A percentile compares a stretch with the other conserved stretches of the same genome.
Evolutionary conservation across 176 grass and related monocot species (phyloP).

Genomic region (Hyparrhenia diplandra): DNA sequence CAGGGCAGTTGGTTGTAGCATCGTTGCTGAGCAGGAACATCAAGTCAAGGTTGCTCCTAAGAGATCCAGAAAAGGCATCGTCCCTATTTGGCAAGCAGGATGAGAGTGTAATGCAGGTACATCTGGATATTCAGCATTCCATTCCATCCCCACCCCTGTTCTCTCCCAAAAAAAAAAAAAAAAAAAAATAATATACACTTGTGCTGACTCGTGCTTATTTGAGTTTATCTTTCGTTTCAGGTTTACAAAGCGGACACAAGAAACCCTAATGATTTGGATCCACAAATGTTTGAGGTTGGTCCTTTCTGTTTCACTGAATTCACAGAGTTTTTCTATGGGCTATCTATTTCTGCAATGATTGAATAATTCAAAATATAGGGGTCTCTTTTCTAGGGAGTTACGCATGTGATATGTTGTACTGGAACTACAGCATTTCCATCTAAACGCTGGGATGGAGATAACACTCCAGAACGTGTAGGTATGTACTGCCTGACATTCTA

Average conservation of each 20-base stretch:
- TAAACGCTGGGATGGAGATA: slow-evolving; percentile 92
- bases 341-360: slow-evolving; percentile 44
- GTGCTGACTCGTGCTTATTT: neutral
- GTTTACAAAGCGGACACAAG: slow-evolving; percentile 68
- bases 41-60: slow-evolving; percentile 70
- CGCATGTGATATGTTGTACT: slow-evolving; percentile 90
- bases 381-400: slow-evolving; percentile 93
- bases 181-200: no score
- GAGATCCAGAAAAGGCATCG: slow-evolving; percentile 71
- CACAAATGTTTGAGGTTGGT: slow-evolving; percentile 80
- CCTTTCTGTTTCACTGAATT: neutral
- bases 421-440: slow-evolving; percentile 99
- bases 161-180: neutral
- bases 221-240: slow-evolving; percentile 36
- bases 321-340: neutral
- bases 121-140: slow-evolving; percentile 7
- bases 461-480: slow-evolving; percentile 92
- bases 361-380: slow-evolving; percentile 75
- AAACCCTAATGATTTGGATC: slow-evolving; percentile 59
- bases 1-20: slow-evolving; percentile 94
- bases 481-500: slow-evolving; percentile 21
- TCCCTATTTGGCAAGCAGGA: slow-evolving; percentile 83
- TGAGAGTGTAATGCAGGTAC: slow-evolving; percentile 55
- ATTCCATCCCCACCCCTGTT: neutral
- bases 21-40: slow-evolving; percentile 81